Conservation (phyloP, 768 basidiomycete genomes). For the Cystobasidium ongulense region DNA sequence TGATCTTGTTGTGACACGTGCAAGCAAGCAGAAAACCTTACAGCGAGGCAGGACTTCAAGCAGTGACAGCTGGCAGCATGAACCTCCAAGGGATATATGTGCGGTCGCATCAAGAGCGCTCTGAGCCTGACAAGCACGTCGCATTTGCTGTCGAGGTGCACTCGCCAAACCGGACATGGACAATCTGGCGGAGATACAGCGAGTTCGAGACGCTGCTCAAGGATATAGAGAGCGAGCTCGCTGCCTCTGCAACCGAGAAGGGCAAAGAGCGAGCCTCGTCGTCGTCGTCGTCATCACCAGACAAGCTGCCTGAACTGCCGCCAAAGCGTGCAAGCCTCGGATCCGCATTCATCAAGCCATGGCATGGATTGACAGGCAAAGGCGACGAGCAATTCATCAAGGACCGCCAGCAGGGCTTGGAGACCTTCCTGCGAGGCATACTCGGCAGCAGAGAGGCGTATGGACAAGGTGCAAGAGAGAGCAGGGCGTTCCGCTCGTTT, state of each 20-base stretch:
- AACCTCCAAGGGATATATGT: constrained; percentile 21
- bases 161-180: constrained; percentile 75
- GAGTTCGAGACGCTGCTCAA: constrained; percentile 85
- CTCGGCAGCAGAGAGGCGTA: constrained; percentile 63
- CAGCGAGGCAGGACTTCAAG: too few species aligned
- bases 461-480: constrained; percentile 63
- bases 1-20: neutral
- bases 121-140: constrained; percentile 51
- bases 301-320: constrained; percentile 55
- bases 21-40: neutral
- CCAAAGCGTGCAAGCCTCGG: constrained; percentile 72
- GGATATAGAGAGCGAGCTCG: constrained; percentile 52
- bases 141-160: constrained; percentile 78
- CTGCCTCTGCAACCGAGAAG: constrained; percentile 47
- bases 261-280: constrained; percentile 66
- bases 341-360: constrained; percentile 35
- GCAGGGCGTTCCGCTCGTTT: constrained; percentile 72
- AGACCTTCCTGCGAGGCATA: constrained; percentile 77
- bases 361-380: constrained; percentile 53
- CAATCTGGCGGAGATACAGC: constrained; percentile 87
- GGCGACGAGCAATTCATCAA: constrained; percentile 60
- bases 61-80: constrained; percentile 2
- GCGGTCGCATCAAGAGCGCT: constrained; percentile 18
- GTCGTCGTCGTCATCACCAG: constrained; percentile 42
- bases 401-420: constrained; percentile 67